Conservation (phyloP, 129 eudicot genomes). For the Lactuca saligna region DNA sequence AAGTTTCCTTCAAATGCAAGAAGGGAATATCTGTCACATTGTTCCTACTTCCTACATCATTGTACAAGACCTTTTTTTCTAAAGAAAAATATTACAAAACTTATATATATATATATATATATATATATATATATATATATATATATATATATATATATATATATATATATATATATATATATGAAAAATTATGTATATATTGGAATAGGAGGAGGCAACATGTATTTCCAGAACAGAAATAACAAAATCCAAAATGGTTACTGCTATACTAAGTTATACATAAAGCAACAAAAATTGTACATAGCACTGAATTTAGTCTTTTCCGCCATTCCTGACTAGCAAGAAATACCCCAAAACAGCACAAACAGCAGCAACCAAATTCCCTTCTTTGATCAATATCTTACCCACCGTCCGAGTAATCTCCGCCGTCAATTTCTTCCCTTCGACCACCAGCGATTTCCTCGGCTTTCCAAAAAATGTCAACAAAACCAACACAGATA, state of each 20-base stretch:
- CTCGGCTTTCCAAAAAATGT: constrained; percentile 72
- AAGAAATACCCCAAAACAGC: constrained; percentile 81
- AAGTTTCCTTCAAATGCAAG: not conserved
- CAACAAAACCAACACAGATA: constrained; percentile 68
- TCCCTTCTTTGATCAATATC: constrained; percentile 86
- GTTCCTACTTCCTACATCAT: not conserved
- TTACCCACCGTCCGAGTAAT: constrained; percentile 53
- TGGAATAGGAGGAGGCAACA: not conserved
- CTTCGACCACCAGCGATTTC: constrained; percentile 69
- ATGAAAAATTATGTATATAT: not conserved
- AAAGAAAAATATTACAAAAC: no score
- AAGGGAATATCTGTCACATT: not conserved
- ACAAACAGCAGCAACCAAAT: constrained; percentile 85
- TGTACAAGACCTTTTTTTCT: not conserved
- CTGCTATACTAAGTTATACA: not conserved
- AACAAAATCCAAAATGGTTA: not conserved
- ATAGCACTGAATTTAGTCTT: not conserved
- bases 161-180: no score
- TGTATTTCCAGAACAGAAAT: not conserved
- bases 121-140: no score
- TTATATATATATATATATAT: no score
- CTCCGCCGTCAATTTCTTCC: constrained; percentile 88
- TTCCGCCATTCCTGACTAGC: constrained; percentile 43
- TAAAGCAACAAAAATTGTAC: not conserved
- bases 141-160: no score